Conservation (phyloP, 805 yeast species). For the Groenewaldozyma tartarivorans region DNA sequence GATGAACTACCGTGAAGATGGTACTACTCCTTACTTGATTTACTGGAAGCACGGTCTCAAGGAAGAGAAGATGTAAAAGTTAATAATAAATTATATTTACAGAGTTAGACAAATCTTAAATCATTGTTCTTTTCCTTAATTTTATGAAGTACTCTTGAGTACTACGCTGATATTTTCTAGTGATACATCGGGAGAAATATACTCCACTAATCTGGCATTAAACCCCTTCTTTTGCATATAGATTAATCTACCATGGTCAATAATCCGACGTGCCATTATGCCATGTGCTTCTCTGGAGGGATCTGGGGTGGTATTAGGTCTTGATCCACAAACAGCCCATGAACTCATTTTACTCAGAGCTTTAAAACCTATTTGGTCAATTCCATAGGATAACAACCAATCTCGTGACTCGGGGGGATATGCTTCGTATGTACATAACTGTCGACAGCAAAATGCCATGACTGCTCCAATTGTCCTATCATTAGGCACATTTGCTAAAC, state of each 20-base stretch:
- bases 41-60: constrained; percentile 98
- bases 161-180: constrained; percentile 59
- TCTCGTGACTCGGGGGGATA: constrained; percentile 40
- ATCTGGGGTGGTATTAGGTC: constrained; percentile 30
- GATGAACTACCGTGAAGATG: constrained; percentile 99
- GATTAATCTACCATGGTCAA: constrained; percentile 61
- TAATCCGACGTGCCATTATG: constrained; percentile 53
- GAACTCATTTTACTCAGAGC: constrained; percentile 58
- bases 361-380: constrained; percentile 25
- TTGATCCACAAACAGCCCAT: constrained; percentile 79
- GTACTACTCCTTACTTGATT: constrained; percentile 93
- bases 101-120: not conserved
- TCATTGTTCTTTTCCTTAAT: not conserved
- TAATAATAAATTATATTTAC: not conserved
- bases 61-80: constrained; percentile 75
- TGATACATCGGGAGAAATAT: constrained; percentile 49
- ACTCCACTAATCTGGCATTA: constrained; percentile 43
- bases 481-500: constrained; percentile 37
- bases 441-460: constrained; percentile 92
- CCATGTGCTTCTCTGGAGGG: constrained; percentile 50
- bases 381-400: constrained; percentile 26
- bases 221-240: constrained; percentile 31
- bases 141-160: not conserved
- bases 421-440: constrained; percentile 57
- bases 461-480: constrained; percentile 41